Evolutionary conservation across 2,329 filamentous ascomycete species (phyloP).

Genomic region (Colletotrichum coccodes): DNA sequence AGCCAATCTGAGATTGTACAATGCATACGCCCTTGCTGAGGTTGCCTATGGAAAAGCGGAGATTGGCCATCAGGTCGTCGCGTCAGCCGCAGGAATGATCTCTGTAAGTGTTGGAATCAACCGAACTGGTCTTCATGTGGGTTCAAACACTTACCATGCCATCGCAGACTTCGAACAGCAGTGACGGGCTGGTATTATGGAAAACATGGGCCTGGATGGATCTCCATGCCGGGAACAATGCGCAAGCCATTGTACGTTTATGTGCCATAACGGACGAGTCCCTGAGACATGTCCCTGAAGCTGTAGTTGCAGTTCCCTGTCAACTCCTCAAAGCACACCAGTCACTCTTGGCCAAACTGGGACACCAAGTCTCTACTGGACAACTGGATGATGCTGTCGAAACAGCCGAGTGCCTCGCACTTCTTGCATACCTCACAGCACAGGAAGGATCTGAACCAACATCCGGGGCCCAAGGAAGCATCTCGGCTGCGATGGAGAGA

Average conservation of each 20-base stretch:
- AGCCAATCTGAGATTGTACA: conserved; percentile 76
- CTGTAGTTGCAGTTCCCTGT: conserved; percentile 41
- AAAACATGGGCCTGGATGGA: conserved; percentile 75
- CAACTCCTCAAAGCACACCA: conserved; percentile 64
- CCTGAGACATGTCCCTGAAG: conserved; percentile 32
- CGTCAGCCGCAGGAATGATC: conserved; percentile 64
- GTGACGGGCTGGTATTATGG: conserved; percentile 57
- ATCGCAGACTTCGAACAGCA: not conserved
- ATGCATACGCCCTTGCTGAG: conserved; percentile 82
- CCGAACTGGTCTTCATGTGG: no score
- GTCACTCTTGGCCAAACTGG: conserved; percentile 62
- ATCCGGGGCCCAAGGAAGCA: conserved; percentile 63
- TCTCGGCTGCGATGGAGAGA: conserved; percentile 58
- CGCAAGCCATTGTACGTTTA: conserved; percentile 49
- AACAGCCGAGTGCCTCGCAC: conserved; percentile 69
- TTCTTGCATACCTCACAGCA: conserved; percentile 74
- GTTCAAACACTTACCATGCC: not conserved
- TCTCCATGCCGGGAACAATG: conserved; percentile 54
- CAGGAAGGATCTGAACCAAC: conserved; percentile 53
- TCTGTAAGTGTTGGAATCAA: conserved; percentile 39
- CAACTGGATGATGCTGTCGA: conserved; percentile 59
- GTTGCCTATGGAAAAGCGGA: conserved; percentile 64
- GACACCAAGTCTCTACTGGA: conserved; percentile 64
- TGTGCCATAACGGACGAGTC: conserved; percentile 49
- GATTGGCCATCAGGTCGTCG: conserved; percentile 72